These are phyloP conservation scores for Teratosphaeria viscida DNA, from an alignment of 2,329 filamentous ascomycete genomes.

Conservation along the genomic window DNA sequence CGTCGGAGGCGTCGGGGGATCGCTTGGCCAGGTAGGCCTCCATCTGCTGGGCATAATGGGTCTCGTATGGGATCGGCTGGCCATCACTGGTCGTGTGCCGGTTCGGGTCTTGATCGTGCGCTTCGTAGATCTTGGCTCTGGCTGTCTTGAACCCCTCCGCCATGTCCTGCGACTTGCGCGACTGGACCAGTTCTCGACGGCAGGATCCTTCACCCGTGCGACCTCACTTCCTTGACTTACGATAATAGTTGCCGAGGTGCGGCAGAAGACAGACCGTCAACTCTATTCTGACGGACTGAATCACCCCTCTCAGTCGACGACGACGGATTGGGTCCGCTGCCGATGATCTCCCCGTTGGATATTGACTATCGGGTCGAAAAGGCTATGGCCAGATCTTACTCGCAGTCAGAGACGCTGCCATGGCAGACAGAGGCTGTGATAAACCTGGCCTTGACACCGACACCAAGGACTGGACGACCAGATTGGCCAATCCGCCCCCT, in stretches of 20 bases:
- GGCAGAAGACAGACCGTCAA: not conserved
- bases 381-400: no score
- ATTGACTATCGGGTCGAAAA: no score
- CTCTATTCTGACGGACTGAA: not conserved
- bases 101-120: conserved; percentile 58
- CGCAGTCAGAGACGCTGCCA: not conserved
- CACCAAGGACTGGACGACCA: not conserved
- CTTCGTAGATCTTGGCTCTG: conserved; percentile 60
- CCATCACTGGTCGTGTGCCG: conserved; percentile 37
- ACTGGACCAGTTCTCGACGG: not conserved
- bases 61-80: conserved; percentile 56
- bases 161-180: not conserved
- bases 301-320: not conserved
- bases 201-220: no score
- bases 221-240: no score
- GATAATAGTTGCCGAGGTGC: not conserved
- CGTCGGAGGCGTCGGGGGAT: conserved; percentile 51
- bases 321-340: not conserved
- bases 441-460: not conserved
- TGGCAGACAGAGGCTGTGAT: not conserved
- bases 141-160: conserved; percentile 33
- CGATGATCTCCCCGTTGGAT: no score
- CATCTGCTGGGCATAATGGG: conserved; percentile 74
- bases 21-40: conserved; percentile 58
- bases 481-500: not conserved